Evolutionary conservation across 1,284 basidiomycete genomes (phyloP), one percentile per base, ranked within the genome.

Genomic region (Psilocybe mexicana): DNA sequence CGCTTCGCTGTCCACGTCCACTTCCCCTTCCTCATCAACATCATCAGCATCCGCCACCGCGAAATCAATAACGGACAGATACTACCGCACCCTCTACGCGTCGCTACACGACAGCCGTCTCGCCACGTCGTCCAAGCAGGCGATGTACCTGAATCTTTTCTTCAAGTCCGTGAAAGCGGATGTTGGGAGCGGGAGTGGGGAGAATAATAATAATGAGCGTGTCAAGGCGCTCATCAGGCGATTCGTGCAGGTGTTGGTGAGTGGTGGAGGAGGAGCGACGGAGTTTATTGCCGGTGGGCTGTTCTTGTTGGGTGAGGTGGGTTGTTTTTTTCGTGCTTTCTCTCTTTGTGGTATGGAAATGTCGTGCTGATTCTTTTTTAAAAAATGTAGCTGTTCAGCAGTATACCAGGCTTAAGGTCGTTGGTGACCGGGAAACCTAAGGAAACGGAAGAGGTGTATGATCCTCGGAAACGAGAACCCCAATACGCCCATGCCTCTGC

Each of bases 121-220:
- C 4, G 81, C 87, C 14, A 81, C 82, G 1, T 94, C 94, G 14
- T 93, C 91, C 30, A 98, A 99, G 72, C 95, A 98, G 72, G 94
- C 96, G 6, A 93, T 99, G 89, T 99, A 98, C 73, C 84, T 99
- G 63, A 99, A 99, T 72, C 76, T 99, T 23, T 74, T 98, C 23
- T 96, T 97, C 84, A 96, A 94, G 70, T 89, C 93, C 14, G 76
- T 98, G 65, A 97, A 97, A 73, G 81, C 81, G 2, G 96, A 98
- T 68, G 72, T 72, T 10, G 86, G 70, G 1, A 68, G 70, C 10
- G 86, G 70, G 1, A 68, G 70, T 36, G 63, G 73, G 10, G 52
- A n/a, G n/a, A n/a, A n/a, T n/a, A n/a, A n/a, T n/a, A n/a, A 62
- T 28, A 50, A 54, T 26, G 49, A 83, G 58, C 82, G 94, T 18